Percentiles rank a stretch among this genome's conserved stretches.
Evolutionary conservation across 495 filamentous ascomycete species (phyloP).

Genomic region (Staphylotrichum tortipilum): DNA sequence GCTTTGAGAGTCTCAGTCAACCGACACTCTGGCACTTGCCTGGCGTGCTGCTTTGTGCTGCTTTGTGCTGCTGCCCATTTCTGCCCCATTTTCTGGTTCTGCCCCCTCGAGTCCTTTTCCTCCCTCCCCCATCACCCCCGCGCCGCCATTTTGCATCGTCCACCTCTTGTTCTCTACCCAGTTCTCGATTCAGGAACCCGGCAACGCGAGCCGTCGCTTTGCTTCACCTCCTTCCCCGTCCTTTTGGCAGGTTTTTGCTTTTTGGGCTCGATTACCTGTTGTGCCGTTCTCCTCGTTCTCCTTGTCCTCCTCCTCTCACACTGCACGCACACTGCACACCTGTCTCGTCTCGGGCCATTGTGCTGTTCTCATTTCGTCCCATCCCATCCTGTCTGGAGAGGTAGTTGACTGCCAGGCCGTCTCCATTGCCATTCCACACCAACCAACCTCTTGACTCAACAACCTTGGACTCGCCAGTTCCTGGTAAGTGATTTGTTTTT

Average conservation of each 20-base stretch:
- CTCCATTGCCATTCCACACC: background rate
- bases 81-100: no score
- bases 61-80: background rate
- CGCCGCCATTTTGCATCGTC: constrained; percentile 11
- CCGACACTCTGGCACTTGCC: no score
- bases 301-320: background rate
- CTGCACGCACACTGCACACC: no score
- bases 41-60: no score
- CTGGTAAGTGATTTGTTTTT: background rate
- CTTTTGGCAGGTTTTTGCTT: constrained; percentile 1
- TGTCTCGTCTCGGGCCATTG: no score
- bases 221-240: background rate
- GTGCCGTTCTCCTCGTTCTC: background rate
- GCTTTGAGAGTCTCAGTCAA: no score
- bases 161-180: constrained; percentile 7
- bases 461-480: background rate
- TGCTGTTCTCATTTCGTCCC: no score
- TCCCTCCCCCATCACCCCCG: background rate
- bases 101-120: no score
- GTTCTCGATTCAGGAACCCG: constrained; percentile 8
- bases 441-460: background rate
- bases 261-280: background rate
- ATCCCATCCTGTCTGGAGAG: no score
- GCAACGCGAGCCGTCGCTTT: background rate
- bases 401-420: no score